phyloP scores from a whole-genome alignment of 139 green algal species.

The Spirogloea muscicola region DNA sequence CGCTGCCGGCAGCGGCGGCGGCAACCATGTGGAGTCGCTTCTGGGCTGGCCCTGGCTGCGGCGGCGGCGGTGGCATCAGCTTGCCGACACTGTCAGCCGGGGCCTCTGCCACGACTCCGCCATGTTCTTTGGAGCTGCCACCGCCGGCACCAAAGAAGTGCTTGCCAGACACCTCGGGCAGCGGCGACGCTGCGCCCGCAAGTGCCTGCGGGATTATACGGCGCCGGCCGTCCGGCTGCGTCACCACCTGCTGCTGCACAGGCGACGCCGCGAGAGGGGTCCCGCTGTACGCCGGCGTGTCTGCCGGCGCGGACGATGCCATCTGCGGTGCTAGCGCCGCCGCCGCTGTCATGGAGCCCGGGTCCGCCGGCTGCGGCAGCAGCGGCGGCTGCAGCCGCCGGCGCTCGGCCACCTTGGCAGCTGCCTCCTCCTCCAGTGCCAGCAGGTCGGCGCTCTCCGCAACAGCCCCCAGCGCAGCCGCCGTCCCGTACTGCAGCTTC shows the following conservation, averaged over 20 bases:
- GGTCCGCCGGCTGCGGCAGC: neutral
- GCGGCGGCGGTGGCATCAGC: too few relatives aligned
- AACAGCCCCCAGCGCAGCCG: conserved; percentile 16
- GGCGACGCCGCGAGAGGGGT: neutral
- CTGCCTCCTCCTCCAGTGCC: conserved; percentile 37
- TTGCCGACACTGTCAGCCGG: too few relatives aligned
- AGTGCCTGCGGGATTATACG: conserved; percentile 32
- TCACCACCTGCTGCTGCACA: neutral
- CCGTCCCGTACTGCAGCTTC: conserved; percentile 59
- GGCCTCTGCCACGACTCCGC: too few relatives aligned
- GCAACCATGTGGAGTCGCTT: too few relatives aligned
- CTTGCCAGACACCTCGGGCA: too few relatives aligned
- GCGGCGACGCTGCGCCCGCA: too few relatives aligned
- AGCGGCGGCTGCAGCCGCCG: neutral
- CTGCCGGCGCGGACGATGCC: neutral
- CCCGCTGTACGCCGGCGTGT: neutral
- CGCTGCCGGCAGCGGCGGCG: too few relatives aligned
- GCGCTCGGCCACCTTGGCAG: neutral
- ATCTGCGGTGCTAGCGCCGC: neutral
- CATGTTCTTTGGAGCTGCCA: too few relatives aligned
- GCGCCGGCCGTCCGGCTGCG: conserved; percentile 22
- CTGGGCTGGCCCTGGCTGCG: too few relatives aligned
- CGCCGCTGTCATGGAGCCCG: neutral
- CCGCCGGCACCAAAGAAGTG: too few relatives aligned
- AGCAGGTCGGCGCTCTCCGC: conserved; percentile 46